Conservation (phyloP, 768 basidiomycete species). For the Cystobasidiopsis lactophilus region DNA sequence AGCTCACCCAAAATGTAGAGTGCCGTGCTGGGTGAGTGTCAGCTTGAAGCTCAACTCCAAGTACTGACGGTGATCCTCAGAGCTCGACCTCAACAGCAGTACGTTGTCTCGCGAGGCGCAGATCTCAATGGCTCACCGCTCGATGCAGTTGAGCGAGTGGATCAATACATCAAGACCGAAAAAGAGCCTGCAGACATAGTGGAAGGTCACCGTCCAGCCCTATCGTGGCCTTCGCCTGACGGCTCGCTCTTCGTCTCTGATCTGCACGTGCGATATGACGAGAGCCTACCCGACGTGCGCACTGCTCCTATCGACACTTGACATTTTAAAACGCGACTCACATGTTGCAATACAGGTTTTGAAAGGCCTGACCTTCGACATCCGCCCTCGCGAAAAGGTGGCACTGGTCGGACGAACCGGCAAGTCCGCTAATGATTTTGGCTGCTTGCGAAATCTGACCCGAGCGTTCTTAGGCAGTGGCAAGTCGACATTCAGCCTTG, state of each 20-base stretch:
- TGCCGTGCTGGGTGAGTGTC: no score
- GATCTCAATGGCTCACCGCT: no score
- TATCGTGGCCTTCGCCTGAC: slow-evolving; percentile 23
- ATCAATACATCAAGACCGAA: slow-evolving; percentile 21
- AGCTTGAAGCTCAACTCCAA: no score
- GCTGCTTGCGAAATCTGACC: no score
- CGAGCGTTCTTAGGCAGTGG: slow-evolving; percentile 7
- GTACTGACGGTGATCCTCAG: no score
- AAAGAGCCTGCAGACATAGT: slow-evolving; percentile 24
- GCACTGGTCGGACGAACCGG: neutral
- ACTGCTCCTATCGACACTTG: no score
- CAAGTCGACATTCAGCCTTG: slow-evolving; percentile 24
- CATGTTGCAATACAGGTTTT: no score
- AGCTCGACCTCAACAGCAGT: no score
- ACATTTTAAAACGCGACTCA: no score
- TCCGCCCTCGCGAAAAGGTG: slow-evolving; percentile 24
- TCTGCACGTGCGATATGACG: slow-evolving; percentile 21
- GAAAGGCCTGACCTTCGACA: slow-evolving; percentile 21
- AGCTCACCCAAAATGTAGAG: no score
- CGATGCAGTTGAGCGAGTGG: slow-evolving; percentile 30
- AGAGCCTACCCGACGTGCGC: slow-evolving; percentile 24
- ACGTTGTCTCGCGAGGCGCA: no score
- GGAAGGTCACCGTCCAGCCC: neutral
- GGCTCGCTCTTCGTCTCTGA: slow-evolving; percentile 25
- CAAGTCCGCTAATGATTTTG: no score